Evolutionary conservation across 768 basidiomycete species (phyloP), one percentile per base, ranked within the genome.

Genomic region (Trametes coccinea): DNA sequence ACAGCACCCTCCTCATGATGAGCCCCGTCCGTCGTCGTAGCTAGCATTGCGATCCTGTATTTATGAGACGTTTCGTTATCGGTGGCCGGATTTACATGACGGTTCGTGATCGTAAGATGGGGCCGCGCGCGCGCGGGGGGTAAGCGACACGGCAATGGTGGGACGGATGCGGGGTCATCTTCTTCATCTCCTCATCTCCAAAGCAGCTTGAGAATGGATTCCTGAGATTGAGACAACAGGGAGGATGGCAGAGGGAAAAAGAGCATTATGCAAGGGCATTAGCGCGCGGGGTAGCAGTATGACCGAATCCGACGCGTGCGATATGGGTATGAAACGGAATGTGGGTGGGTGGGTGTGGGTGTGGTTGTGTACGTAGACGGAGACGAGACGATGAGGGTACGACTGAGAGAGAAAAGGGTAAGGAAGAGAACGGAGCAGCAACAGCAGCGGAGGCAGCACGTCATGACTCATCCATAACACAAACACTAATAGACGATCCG

Each of bases 391-490:
- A 62, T 16, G 44, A 22, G 22, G 22, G 5, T 22, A 53, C 17
- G 30, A 49, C 29, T 11, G 34, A 22, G 17, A 49, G 16, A 11
- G 34, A 11, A 37, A 11, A 37, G 34, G 34, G 34, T 17, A 45
- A 22, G 41, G 17, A 44, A 48, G 47, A 33, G 17, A 33, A 34
- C 29, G 33, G 41, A 33, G 54, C n/a, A 41, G 43, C 56, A 29
- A 48, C 50, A 63, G 62, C 53, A 33, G 54, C n/a, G 34, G 43
- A 51, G 27, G 53, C 50, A 63, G 62, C 53, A 64, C 62, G 60
- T 64, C 58, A 64, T 60, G 59, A 64, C 62, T 64, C 62, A 64
- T 64, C 59, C 58, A 60, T 59, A 64, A 64, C 61, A 62, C 62
- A 22, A 22, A 64, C 62, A 64, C 56, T 53, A 60, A 52, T 56